Evolutionary conservation across 495 filamentous ascomycete species (phyloP).

Genomic region (Penicillium alfredii): DNA sequence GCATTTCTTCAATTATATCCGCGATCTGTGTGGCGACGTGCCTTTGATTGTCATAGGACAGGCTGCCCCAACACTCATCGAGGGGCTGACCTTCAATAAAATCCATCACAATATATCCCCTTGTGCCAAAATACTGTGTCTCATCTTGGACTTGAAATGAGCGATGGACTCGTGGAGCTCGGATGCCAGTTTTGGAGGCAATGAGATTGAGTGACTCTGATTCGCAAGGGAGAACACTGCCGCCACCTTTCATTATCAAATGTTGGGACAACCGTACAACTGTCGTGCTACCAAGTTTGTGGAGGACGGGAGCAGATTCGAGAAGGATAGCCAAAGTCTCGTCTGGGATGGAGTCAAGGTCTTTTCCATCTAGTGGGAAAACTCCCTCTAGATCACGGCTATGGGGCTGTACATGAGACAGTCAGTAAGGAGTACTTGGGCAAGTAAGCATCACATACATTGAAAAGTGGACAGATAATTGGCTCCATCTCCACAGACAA

Average conservation of each 20-base stretch:
- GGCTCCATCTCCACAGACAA: no score
- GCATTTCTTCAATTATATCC: constrained; percentile 19
- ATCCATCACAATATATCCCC: constrained; percentile 31
- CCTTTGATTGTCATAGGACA: constrained; percentile 11
- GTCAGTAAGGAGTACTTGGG: no score
- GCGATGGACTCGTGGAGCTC: constrained; percentile 17
- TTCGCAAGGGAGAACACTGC: constrained; percentile 15
- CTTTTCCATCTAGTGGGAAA: constrained; percentile 9
- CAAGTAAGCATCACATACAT: no score
- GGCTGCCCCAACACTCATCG: constrained; percentile 19
- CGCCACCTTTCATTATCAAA: constrained; percentile 17
- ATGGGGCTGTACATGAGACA: constrained; percentile 3
- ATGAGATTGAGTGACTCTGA: constrained; percentile 11
- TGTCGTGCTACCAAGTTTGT: constrained; percentile 8
- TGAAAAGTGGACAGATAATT: no score
- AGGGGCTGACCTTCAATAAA: constrained; percentile 23
- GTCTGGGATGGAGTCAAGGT: constrained; percentile 9
- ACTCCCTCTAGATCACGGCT: constrained; percentile 1
- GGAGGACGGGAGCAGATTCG: constrained; percentile 9
- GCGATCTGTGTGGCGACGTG: constrained; percentile 18
- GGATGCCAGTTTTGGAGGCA: constrained; percentile 10
- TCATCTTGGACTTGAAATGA: constrained; percentile 15
- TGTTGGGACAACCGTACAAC: constrained; percentile 16
- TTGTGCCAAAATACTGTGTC: constrained; percentile 21
- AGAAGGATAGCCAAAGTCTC: constrained; percentile 14